These are phyloP conservation scores for Scytalidium sp. DNA, from an alignment of 2,329 filamentous ascomycete species.

Conservation along the genomic window DNA sequence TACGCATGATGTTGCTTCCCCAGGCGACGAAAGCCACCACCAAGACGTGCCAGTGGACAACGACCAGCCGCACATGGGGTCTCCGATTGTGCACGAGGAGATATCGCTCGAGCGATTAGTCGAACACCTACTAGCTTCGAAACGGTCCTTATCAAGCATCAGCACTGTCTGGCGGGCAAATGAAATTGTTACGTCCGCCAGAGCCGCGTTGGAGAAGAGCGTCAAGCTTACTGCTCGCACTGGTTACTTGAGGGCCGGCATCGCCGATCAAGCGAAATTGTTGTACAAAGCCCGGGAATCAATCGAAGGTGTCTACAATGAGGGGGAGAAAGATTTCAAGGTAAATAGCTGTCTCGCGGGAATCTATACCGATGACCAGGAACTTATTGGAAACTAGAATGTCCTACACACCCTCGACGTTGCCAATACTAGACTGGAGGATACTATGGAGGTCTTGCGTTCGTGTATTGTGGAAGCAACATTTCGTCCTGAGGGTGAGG, in stretches of 20 bases:
- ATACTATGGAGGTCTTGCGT: constrained; percentile 63
- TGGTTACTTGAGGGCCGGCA: constrained; percentile 62
- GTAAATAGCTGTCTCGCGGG: constrained; percentile 9
- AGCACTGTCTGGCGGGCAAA: constrained; percentile 81
- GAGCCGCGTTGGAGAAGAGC: constrained; percentile 73
- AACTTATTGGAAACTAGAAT: constrained; percentile 36
- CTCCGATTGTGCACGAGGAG: constrained; percentile 8
- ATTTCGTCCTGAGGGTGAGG: constrained; percentile 57
- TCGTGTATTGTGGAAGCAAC: constrained; percentile 61
- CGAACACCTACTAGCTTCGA: constrained; percentile 79
- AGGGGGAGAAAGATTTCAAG: constrained; percentile 56
- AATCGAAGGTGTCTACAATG: constrained; percentile 54
- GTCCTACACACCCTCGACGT: constrained; percentile 64
- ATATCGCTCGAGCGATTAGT: constrained; percentile 72
- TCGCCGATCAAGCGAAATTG: constrained; percentile 53
- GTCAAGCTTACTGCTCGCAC: constrained; percentile 70
- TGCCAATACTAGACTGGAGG: constrained; percentile 60
- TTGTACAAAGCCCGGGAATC: constrained; percentile 48
- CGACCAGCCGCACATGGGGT: neutral
- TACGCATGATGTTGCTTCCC: no score
- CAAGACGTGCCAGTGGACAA: no score
- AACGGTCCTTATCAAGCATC: constrained; percentile 82
- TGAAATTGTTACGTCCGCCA: constrained; percentile 76
- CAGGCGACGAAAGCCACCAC: no score
- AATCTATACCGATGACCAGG: constrained; percentile 5